Evolutionary conservation across 129 eudicot genomes (phyloP).

Genomic region (Pulicaria dysenterica): DNA sequence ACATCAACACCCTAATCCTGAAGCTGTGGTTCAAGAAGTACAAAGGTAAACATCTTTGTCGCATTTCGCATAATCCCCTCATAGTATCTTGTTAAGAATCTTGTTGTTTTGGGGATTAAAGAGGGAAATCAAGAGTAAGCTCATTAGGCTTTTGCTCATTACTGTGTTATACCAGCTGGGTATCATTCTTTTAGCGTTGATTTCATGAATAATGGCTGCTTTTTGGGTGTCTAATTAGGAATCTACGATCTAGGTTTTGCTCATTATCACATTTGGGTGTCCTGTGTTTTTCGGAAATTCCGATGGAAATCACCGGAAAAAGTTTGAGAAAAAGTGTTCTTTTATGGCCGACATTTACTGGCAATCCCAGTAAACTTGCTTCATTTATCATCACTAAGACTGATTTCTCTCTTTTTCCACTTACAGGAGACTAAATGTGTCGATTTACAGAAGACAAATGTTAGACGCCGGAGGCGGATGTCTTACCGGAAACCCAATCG

Average conservation of each 20-base stretch:
- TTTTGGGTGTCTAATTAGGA: background rate
- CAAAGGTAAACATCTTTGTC: constrained; percentile 53
- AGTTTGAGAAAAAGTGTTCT: background rate
- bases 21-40: constrained; percentile 75
- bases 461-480: constrained; percentile 40
- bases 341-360: background rate
- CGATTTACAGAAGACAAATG: constrained; percentile 65
- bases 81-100: background rate
- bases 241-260: constrained; percentile 35
- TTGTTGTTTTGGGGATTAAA: background rate
- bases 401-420: background rate
- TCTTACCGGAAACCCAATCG: constrained; percentile 92
- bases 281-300: background rate
- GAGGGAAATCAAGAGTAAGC: background rate
- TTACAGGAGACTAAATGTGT: constrained; percentile 68
- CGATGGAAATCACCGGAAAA: constrained; percentile 1
- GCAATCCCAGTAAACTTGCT: background rate
- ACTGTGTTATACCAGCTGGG: constrained; percentile 30
- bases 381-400: background rate
- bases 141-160: constrained; percentile 29
- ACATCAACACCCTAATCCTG: constrained; percentile 93
- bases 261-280: constrained; percentile 7
- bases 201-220: too few species aligned
- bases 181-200: background rate
- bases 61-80: constrained; percentile 10